Evolutionary conservation across 768 basidiomycete species (phyloP).

Genomic region (Lanmaoa pseudosensibilis): DNA sequence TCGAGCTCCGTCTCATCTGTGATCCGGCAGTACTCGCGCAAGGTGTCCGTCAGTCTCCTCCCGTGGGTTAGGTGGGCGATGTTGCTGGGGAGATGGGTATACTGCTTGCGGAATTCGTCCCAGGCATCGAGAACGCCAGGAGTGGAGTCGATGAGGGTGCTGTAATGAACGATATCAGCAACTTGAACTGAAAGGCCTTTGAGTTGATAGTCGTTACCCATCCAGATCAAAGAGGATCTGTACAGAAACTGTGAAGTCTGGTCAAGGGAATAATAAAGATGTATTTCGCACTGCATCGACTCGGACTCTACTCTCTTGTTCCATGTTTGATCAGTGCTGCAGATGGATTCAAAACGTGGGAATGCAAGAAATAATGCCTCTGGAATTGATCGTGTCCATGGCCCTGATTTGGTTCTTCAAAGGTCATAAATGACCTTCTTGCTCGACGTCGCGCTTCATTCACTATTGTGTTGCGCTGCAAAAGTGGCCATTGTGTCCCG

Average conservation of each 20-base stretch:
- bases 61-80: conserved; percentile 71
- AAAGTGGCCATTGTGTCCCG: conserved; percentile 6
- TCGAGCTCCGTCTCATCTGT: conserved; percentile 53
- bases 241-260: conserved; percentile 8
- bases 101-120: conserved; percentile 66
- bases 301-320: conserved; percentile 29
- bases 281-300: conserved; percentile 52
- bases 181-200: neutral
- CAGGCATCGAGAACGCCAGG: conserved; percentile 80
- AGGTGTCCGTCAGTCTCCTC: conserved; percentile 70
- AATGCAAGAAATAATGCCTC: neutral
- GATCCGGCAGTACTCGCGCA: conserved; percentile 67
- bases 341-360: neutral
- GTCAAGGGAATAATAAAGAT: neutral
- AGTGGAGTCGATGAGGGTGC: conserved; percentile 79
- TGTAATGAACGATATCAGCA: conserved; percentile 28
- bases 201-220: conserved; percentile 43
- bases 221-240: conserved; percentile 73
- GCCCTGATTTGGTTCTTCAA: neutral
- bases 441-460: neutral
- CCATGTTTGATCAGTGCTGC: conserved; percentile 2
- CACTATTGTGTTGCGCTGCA: conserved; percentile 18
- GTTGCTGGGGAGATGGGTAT: conserved; percentile 49
- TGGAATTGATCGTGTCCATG: conserved; percentile 5
- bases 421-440: neutral